phyloP scores from a whole-genome alignment of 495 filamentous ascomycete genomes.

The Podospora bellae-mahoneyi region DNA sequence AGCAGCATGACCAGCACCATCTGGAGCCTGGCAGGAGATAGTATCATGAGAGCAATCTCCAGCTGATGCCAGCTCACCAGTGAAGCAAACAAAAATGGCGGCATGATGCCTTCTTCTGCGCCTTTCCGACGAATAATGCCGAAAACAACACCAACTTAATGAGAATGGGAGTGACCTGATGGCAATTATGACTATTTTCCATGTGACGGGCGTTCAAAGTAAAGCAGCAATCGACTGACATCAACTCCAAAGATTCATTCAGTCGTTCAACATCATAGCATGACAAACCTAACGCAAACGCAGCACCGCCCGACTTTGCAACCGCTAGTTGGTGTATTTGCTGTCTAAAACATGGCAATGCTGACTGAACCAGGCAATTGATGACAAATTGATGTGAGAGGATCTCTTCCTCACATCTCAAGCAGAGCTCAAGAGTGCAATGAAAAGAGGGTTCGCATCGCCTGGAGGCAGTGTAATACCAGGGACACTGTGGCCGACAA shows the following conservation, averaged over 20 bases:
- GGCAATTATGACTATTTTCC: background rate
- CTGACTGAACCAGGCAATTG: background rate
- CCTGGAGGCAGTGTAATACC: conserved; percentile 85
- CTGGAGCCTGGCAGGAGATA: background rate
- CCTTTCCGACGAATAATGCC: background rate
- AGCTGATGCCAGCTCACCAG: background rate
- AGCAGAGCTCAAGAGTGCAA: conserved; percentile 27
- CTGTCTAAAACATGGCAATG: background rate
- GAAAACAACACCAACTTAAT: background rate
- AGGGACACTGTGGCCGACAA: conserved; percentile 68
- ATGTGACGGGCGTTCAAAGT: background rate
- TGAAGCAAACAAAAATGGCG: background rate
- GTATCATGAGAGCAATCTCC: background rate
- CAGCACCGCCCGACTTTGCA: background rate
- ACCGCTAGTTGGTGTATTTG: background rate
- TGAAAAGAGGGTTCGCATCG: conserved; percentile 63
- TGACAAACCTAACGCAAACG: background rate
- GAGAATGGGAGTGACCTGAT: background rate
- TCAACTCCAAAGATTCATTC: background rate
- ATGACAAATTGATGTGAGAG: background rate
- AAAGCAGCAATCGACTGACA: background rate
- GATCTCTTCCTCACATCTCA: conserved; percentile 30
- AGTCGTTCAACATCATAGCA: background rate
- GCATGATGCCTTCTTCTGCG: background rate
- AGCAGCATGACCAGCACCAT: background rate